Evolutionary conservation across 768 basidiomycete species (phyloP).

Genomic region (Tubosaeta sp.): DNA sequence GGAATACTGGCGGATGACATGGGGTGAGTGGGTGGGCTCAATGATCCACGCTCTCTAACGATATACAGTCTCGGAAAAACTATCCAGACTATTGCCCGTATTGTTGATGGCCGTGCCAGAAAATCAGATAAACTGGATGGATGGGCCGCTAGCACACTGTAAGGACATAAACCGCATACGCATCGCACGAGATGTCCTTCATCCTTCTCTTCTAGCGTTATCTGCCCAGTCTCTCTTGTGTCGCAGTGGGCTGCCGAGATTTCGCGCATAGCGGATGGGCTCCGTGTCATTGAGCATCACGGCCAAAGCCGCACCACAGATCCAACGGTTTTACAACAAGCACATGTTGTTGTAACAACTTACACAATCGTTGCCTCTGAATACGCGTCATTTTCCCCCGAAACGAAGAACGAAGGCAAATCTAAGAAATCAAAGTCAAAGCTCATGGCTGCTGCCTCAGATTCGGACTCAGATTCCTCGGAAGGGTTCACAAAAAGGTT

Average conservation of each 20-base stretch:
- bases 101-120: conserved; percentile 74
- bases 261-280: conserved; percentile 57
- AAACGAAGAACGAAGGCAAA: conserved; percentile 54
- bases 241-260: conserved; percentile 91
- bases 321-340: conserved; percentile 45
- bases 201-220: conserved; percentile 50
- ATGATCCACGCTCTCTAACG: conserved; percentile 6
- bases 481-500: conserved; percentile 36
- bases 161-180: conserved; percentile 22
- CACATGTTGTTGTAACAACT: conserved; percentile 81
- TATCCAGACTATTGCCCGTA: conserved; percentile 83
- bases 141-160: conserved; percentile 71
- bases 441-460: conserved; percentile 23
- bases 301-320: conserved; percentile 72
- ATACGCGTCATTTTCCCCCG: conserved; percentile 48
- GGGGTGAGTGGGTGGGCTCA: conserved; percentile 48
- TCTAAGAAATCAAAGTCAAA: conserved; percentile 38
- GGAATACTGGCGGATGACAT: conserved; percentile 93
- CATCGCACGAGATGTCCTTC: background rate
- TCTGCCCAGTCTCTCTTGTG: conserved; percentile 84
- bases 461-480: conserved; percentile 35
- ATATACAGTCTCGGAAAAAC: conserved; percentile 73
- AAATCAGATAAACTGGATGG: conserved; percentile 69
- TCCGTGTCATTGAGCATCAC: conserved; percentile 80
- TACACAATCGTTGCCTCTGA: conserved; percentile 85